A percentile compares a stretch with the other conserved stretches of the same genome.
Evolutionary conservation across 2,329 filamentous ascomycete species (phyloP).

Genomic region (Stachybotrys echinatus): DNA sequence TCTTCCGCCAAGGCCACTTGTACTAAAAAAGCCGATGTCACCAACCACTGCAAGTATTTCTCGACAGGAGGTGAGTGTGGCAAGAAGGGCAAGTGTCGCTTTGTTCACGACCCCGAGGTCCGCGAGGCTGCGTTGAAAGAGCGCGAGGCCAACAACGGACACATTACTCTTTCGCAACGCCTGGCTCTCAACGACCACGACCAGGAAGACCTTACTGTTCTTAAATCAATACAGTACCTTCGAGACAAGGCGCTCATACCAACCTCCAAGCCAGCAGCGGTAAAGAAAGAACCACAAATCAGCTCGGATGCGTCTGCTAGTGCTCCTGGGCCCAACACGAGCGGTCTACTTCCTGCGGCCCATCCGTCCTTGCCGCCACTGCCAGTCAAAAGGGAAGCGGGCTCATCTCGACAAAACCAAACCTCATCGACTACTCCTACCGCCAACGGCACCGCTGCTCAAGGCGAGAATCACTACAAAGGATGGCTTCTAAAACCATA

Average conservation of each 20-base stretch:
- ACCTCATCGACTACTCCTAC: conserved; percentile 21
- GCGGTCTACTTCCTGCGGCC: conserved; percentile 31
- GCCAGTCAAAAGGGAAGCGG: conserved; percentile 25
- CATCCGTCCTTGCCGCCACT: conserved; percentile 30
- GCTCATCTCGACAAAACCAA: conserved; percentile 24
- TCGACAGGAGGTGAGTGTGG: conserved; percentile 64
- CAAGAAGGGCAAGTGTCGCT: conserved; percentile 72
- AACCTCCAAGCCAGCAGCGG: conserved; percentile 10
- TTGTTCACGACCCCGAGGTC: conserved; percentile 61
- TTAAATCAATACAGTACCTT: conserved; percentile 61
- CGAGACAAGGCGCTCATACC: conserved; percentile 53
- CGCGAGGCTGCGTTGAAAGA: conserved; percentile 59
- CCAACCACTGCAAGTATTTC: conserved; percentile 66
- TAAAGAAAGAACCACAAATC: conserved; percentile 11
- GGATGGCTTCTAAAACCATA: conserved; percentile 32
- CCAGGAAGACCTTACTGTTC: conserved; percentile 60
- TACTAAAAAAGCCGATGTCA: conserved; percentile 53
- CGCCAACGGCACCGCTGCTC: conserved; percentile 23
- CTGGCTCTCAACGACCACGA: conserved; percentile 63
- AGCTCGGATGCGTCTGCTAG: background rate
- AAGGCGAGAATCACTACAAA: conserved; percentile 27
- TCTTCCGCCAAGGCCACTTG: conserved; percentile 33
- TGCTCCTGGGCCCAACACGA: conserved; percentile 8
- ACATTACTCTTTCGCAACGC: conserved; percentile 61
- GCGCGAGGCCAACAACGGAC: conserved; percentile 59